A percentile compares a stretch with the other conserved stretches of the same genome.
Conservation (phyloP, 441 rosid genomes). For the Eutrema salsugineum region DNA sequence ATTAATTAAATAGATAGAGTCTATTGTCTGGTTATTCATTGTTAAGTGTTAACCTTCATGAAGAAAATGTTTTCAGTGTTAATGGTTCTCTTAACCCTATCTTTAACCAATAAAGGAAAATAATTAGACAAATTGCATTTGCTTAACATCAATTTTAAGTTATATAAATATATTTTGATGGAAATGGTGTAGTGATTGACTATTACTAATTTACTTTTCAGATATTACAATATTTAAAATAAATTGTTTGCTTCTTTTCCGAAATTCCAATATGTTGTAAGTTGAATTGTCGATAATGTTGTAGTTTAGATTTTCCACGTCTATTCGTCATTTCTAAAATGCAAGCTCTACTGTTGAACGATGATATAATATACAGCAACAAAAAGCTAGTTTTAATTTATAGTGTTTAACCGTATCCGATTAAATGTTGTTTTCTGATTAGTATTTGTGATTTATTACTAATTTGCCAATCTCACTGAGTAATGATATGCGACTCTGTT, state of each 20-base stretch:
- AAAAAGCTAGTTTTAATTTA: neutral
- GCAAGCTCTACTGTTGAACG: neutral
- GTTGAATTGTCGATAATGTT: neutral
- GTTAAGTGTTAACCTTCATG: too few species aligned
- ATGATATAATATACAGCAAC: neutral
- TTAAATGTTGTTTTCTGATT: neutral
- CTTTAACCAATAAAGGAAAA: neutral
- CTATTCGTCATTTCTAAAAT: neutral
- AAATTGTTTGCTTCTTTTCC: neutral
- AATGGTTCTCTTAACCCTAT: neutral
- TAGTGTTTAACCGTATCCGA: neutral
- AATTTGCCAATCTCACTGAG: neutral
- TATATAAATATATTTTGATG: too few species aligned
- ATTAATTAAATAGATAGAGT: too few species aligned
- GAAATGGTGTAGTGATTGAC: too few species aligned
- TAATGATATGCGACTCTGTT: neutral
- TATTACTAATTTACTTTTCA: neutral
- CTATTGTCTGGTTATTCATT: too few species aligned
- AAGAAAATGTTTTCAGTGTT: neutral
- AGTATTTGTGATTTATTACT: neutral
- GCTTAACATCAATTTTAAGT: neutral
- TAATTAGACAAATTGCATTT: neutral
- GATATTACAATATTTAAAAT: neutral
- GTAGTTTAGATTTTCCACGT: neutral
- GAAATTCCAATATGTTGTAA: neutral